Evolutionary conservation across 768 basidiomycete genomes (phyloP).

Genomic region (Podaxis sp.): DNA sequence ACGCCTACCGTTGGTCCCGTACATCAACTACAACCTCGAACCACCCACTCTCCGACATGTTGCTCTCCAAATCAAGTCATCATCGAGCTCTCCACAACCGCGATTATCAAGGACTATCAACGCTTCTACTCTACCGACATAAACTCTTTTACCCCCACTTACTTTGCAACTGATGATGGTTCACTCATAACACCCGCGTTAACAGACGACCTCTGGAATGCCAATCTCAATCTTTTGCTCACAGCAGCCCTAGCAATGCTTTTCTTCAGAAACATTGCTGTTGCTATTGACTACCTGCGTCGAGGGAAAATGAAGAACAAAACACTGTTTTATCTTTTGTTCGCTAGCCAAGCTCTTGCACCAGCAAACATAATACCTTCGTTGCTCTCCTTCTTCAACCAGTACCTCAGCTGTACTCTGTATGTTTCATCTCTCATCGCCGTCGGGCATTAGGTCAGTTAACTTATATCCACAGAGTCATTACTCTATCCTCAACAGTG

Average conservation of each 20-base stretch:
- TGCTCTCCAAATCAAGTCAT: conserved; percentile 43
- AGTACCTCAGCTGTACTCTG: conserved; percentile 42
- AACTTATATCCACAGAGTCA: conserved; percentile 26
- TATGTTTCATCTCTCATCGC: conserved; percentile 27
- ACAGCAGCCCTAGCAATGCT: conserved; percentile 48
- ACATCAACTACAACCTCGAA: conserved; percentile 27
- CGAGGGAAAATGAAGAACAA: conserved; percentile 57
- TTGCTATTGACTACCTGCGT: conserved; percentile 49
- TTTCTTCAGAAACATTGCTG: conserved; percentile 51
- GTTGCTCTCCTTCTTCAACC: conserved; percentile 45
- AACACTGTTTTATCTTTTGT: conserved; percentile 53
- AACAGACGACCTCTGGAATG: conserved; percentile 36
- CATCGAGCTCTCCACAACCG: conserved; percentile 46
- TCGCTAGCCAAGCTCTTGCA: conserved; percentile 54
- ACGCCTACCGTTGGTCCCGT: conserved; percentile 13
- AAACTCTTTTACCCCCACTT: conserved; percentile 44
- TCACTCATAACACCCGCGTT: conserved; percentile 53
- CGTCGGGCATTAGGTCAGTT: conserved; percentile 4
- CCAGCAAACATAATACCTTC: conserved; percentile 40
- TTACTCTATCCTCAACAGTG: conserved; percentile 34
- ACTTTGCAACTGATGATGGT: conserved; percentile 50
- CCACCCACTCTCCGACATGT: conserved; percentile 31
- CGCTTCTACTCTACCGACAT: conserved; percentile 42
- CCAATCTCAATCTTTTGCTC: conserved; percentile 44
- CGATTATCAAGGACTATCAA: conserved; percentile 47